Conservation (phyloP, 495 filamentous ascomycete species). For the Aspergillus heteromorphus region DNA sequence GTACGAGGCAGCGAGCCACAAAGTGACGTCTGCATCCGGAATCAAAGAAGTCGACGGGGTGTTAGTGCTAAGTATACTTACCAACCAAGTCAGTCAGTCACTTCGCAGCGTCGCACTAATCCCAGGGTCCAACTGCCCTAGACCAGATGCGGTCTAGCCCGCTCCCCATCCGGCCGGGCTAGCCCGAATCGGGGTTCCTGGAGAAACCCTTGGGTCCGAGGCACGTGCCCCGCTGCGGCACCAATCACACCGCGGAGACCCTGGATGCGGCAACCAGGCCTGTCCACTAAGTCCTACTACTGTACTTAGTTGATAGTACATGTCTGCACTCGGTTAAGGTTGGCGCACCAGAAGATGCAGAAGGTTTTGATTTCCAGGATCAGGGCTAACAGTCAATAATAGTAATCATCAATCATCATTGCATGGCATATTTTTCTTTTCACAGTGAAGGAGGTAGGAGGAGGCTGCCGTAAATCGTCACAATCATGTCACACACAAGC, state of each 20-base stretch:
- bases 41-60: neutral
- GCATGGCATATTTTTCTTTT: neutral
- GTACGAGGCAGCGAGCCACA: no score
- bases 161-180: neutral
- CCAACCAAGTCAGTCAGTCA: neutral
- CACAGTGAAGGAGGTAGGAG: no score
- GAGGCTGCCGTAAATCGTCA: conserved; percentile 3
- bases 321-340: neutral
- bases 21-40: conserved; percentile 12
- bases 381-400: no score
- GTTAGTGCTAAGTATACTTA: no score
- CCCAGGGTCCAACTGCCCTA: neutral
- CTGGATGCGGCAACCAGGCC: neutral
- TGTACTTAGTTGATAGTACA: no score
- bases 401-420: no score
- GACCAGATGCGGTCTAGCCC: neutral
- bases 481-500: neutral
- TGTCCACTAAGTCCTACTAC: no score
- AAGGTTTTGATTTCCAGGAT: no score
- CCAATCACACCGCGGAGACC: neutral
- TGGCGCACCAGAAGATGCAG: no score
- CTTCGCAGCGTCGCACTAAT: neutral
- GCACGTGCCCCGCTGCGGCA: neutral
- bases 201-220: no score
- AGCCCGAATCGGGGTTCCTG: neutral